Evolutionary conservation across 2,329 filamentous ascomycete genomes (phyloP), one percentile per base, ranked within the genome.

Genomic region (Exophiala oligosperma): DNA sequence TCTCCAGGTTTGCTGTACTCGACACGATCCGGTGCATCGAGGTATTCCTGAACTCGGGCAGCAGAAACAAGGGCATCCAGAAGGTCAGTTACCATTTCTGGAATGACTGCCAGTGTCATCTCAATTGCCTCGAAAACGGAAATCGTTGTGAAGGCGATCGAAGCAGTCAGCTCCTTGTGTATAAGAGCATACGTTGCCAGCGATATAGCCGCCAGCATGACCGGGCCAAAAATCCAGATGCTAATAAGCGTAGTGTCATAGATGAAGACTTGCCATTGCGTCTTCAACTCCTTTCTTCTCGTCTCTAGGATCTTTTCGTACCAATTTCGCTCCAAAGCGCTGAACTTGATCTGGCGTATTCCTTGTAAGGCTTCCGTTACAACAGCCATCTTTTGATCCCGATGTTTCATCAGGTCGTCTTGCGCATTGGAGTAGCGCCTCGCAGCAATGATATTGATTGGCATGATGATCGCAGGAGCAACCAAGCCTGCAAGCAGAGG

Each of bases 341-440:
- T 89, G 66, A 93, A 92, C 68, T 94, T 94, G 74, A 94, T 91
- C 71, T 94, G 90, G 1, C 89, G 84, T 63, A 93, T 92, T 6
- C 90, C 90, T 65, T 89, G 83, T 1, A 94, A 75, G 0, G 87
- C 88, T 71, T 94, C 90, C 1, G 89, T 89, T 29, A 94, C 81
- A 12, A 92, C 82, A 0, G 82, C 86, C 73, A 92, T 81, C 72
- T 92, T 93, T 54, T 84, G 79, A 70, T 93, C 90, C 46, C 90
- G 80, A 28, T 86, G 79, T 69, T 88, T 89, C 89, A 92, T 92
- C 50, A 93, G 72, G 50, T 79, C 76, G 55, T 88, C 86, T 67
- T 91, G 87, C 3, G 85, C 82, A 23, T 75, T 77, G 0, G 86
- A 77, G 67, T 91, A 90, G 21, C 77, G 77, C 68, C 82, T 89